Percentiles rank a stretch among this genome's conserved stretches.
Evolutionary conservation across 2,329 filamentous ascomycete genomes (phyloP).

Genomic region (Fusarium algeriense): DNA sequence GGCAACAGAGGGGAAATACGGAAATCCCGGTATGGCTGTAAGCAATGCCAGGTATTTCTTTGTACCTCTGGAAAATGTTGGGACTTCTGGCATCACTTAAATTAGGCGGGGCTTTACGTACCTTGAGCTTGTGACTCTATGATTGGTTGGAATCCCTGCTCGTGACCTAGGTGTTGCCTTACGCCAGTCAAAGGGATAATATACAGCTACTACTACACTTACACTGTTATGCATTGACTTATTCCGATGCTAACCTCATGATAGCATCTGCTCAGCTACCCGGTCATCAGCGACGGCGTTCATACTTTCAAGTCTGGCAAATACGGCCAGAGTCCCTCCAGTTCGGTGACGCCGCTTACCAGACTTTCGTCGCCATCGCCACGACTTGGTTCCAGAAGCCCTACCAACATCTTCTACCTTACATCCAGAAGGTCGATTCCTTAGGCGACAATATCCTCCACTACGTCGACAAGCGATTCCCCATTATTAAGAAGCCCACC

Average conservation of each 20-base stretch:
- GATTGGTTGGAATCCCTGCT: too few species aligned
- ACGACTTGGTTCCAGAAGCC: conserved; percentile 78
- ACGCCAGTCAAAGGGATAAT: too few species aligned
- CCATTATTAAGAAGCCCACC: conserved; percentile 80
- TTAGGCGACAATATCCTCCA: conserved; percentile 77
- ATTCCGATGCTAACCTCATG: conserved; percentile 6
- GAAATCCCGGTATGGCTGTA: too few species aligned
- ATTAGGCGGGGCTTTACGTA: too few species aligned
- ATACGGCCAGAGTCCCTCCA: conserved; percentile 85
- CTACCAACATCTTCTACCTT: conserved; percentile 85
- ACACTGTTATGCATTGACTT: too few species aligned
- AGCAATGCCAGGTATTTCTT: too few species aligned
- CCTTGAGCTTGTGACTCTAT: too few species aligned
- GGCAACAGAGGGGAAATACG: too few species aligned
- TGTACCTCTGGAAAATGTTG: too few species aligned
- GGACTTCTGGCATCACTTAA: too few species aligned
- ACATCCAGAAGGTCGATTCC: conserved; percentile 83
- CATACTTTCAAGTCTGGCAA: conserved; percentile 83
- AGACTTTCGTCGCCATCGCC: conserved; percentile 80
- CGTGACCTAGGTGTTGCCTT: too few species aligned
- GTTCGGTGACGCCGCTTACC: conserved; percentile 79
- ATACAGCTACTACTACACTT: too few species aligned
- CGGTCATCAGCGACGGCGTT: conserved; percentile 83
- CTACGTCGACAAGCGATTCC: conserved; percentile 77
- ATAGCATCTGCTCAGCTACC: conserved; percentile 87